A percentile compares a stretch with the other conserved stretches of the same genome.
phyloP scores from a whole-genome alignment of 2,329 filamentous ascomycete genomes.

The Colletotrichum eleusines region DNA sequence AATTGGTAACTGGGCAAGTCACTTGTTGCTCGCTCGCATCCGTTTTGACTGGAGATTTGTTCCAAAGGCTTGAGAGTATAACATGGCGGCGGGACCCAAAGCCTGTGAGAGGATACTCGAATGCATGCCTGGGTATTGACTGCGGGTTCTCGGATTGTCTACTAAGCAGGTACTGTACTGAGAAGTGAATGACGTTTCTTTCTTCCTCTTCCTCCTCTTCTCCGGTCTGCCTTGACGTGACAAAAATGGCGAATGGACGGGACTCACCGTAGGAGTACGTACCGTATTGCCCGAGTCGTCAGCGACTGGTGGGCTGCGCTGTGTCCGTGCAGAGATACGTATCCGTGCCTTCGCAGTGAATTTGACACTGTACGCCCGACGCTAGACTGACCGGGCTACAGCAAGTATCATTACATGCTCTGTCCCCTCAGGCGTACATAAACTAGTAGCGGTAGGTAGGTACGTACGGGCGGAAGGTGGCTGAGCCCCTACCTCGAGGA shows the following conservation, averaged over 20 bases:
- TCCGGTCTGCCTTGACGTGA: background rate
- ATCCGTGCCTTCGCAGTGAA: background rate
- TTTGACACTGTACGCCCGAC: conserved; percentile 33
- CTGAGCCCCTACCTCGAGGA: conserved; percentile 15
- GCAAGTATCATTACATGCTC: too few species aligned
- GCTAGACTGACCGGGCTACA: conserved; percentile 24
- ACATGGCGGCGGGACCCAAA: background rate
- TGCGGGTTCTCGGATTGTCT: too few species aligned
- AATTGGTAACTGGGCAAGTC: background rate
- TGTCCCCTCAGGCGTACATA: too few species aligned
- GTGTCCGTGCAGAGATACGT: background rate
- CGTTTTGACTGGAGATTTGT: background rate
- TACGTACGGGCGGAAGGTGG: conserved; percentile 9
- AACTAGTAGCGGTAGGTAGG: too few species aligned
- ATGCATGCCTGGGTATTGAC: background rate
- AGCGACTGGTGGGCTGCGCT: background rate
- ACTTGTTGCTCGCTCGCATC: conserved; percentile 2
- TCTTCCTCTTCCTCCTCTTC: background rate
- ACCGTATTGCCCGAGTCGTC: background rate
- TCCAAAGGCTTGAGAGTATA: background rate
- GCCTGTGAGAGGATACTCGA: background rate
- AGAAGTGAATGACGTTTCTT: background rate
- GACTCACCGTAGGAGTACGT: background rate
- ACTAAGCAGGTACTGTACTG: too few species aligned
- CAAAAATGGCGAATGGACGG: background rate